phyloP scores from a whole-genome alignment of 352 stramenopile species.

The Globisporangium nunn region DNA sequence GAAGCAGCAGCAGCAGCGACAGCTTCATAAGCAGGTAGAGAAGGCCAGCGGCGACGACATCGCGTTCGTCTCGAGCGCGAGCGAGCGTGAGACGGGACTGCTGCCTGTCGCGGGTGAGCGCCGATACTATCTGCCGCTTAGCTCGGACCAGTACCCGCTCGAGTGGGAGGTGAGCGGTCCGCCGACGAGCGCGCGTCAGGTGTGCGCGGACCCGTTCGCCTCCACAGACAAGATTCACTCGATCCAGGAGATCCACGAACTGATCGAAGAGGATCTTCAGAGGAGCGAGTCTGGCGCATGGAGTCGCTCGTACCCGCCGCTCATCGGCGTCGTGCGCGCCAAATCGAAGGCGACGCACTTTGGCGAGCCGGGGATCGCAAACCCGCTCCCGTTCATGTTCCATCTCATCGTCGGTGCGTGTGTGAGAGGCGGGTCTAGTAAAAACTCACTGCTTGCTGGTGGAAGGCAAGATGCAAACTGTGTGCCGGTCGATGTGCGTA shows the following conservation, averaged over 20 bases:
- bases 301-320: slow-evolving; percentile 14
- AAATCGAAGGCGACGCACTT: slow-evolving; percentile 53
- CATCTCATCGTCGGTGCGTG: slow-evolving; percentile 43
- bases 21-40: not conserved
- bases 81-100: slow-evolving; percentile 35
- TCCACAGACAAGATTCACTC: slow-evolving; percentile 10
- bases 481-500: slow-evolving; percentile 9
- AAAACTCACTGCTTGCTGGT: too few relatives aligned
- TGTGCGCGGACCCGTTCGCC: slow-evolving; percentile 23
- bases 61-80: slow-evolving; percentile 25
- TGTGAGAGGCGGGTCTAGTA: too few relatives aligned
- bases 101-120: slow-evolving; percentile 39
- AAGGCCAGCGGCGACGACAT: slow-evolving; percentile 13
- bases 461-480: not conserved
- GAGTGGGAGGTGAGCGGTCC: slow-evolving; percentile 18
- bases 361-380: slow-evolving; percentile 26
- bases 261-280: slow-evolving; percentile 2
- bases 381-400: slow-evolving; percentile 64
- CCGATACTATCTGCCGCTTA: slow-evolving; percentile 47
- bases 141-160: slow-evolving; percentile 42
- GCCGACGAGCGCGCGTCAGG: not conserved
- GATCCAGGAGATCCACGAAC: slow-evolving; percentile 17
- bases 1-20: not conserved
- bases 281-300: not conserved
- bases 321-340: slow-evolving; percentile 44